Evolutionary conservation across 495 filamentous ascomycete species (phyloP).

Genomic region (Xylona heveae): DNA sequence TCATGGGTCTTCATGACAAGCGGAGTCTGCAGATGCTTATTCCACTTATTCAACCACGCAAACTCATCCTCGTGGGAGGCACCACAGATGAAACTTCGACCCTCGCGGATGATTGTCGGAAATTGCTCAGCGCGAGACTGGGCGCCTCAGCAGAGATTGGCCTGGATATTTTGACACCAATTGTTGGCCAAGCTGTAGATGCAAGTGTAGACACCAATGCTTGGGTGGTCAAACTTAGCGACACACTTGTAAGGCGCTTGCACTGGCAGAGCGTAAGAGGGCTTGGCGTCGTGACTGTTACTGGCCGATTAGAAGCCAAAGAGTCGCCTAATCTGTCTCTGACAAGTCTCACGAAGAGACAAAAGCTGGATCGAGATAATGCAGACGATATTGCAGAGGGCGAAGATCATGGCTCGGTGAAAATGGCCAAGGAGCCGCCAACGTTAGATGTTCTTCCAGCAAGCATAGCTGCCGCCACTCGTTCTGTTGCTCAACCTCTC

Average conservation of each 20-base stretch:
- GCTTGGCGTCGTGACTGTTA: constrained; percentile 72
- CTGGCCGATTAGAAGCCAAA: constrained; percentile 35
- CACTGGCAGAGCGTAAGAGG: constrained; percentile 90
- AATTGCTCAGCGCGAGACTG: constrained; percentile 35
- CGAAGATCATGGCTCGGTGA: constrained; percentile 4
- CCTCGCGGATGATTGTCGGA: constrained; percentile 62
- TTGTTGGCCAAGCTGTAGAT: constrained; percentile 46
- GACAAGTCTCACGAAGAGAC: constrained; percentile 37
- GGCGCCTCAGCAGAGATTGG: constrained; percentile 21
- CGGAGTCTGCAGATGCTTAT: constrained; percentile 85
- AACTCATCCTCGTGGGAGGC: constrained; percentile 75
- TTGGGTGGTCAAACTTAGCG: constrained; percentile 81
- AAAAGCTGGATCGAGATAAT: constrained; percentile 34
- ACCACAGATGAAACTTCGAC: constrained; percentile 50
- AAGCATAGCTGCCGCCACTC: constrained; percentile 53
- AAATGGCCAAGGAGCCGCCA: constrained; percentile 19
- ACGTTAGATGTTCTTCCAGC: constrained; percentile 58
- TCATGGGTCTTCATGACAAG: constrained; percentile 79
- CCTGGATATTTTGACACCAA: constrained; percentile 59
- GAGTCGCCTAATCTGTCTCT: too few species aligned
- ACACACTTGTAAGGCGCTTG: constrained; percentile 56
- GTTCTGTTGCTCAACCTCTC: constrained; percentile 64
- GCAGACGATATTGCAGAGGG: constrained; percentile 7
- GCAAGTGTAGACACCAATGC: constrained; percentile 96
- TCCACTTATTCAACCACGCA: constrained; percentile 80